Evolutionary conservation across 2,329 filamentous ascomycete species (phyloP).

Genomic region (Penicillium sp.): DNA sequence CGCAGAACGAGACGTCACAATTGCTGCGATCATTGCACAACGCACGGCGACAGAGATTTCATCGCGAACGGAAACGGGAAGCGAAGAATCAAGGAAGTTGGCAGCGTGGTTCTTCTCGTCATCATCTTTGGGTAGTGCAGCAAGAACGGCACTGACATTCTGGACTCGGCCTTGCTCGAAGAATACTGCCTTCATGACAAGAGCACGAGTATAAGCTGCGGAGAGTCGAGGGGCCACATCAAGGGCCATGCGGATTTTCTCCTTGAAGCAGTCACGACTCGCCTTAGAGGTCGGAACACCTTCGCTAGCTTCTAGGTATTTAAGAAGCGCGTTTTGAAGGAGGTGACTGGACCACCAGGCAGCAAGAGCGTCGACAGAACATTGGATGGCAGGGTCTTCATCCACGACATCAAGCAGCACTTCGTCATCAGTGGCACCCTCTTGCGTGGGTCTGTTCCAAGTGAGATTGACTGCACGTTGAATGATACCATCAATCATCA

Average conservation of each 20-base stretch:
- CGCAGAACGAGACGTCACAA: slow-evolving; percentile 47
- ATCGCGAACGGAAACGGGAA: slow-evolving; percentile 52
- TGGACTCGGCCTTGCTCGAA: slow-evolving; percentile 56
- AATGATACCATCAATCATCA: slow-evolving; percentile 75
- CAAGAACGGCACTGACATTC: slow-evolving; percentile 58
- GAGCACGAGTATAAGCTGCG: slow-evolving; percentile 63
- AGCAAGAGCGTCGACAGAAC: slow-evolving; percentile 84
- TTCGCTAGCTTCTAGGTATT: slow-evolving; percentile 61
- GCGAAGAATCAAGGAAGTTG: slow-evolving; percentile 58
- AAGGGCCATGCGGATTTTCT: slow-evolving; percentile 69
- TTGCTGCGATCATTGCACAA: slow-evolving; percentile 61
- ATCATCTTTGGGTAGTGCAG: slow-evolving; percentile 53
- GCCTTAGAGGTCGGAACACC: slow-evolving; percentile 49
- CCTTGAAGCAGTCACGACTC: slow-evolving; percentile 49
- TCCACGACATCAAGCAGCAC: slow-evolving; percentile 81
- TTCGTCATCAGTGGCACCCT: slow-evolving; percentile 65
- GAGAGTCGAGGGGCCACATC: slow-evolving; percentile 78
- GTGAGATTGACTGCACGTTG: slow-evolving; percentile 88
- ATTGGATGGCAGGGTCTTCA: slow-evolving; percentile 81
- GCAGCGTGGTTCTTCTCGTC: slow-evolving; percentile 38
- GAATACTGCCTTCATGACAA: slow-evolving; percentile 63
- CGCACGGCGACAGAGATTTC: slow-evolving; percentile 63
- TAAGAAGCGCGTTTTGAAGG: slow-evolving; percentile 70
- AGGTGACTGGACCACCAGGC: slow-evolving; percentile 84
- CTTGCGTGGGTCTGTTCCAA: slow-evolving; percentile 77